Evolutionary conservation across 176 grass and related monocot species (phyloP), one percentile per base, ranked within the genome.

Genomic region (Coix lacrymajobi): DNA sequence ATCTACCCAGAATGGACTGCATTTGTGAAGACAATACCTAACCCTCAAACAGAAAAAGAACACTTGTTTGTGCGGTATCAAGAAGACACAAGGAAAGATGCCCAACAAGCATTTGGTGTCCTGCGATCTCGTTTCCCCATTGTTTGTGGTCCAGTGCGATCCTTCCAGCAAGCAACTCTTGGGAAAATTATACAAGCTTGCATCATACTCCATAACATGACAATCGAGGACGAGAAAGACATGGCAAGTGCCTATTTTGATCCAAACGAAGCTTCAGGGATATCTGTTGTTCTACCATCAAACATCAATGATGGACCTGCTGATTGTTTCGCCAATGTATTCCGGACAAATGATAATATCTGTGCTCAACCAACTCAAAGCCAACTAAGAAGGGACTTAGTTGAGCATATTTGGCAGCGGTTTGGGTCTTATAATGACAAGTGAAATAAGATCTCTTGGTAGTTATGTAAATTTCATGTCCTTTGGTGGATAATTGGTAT

Each of bases 121-220:
- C 12, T 80, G 38, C 44, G 33, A 66, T 80, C 84, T 34, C 77
- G 84, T 57, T 86, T 86, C 43, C 58, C 77, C 33, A 80, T 80
- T 38, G 77, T 80, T 71, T 7, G 43, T 73, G 77, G 77, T 16
- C 44, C 84, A 80, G 56, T 16, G 40, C 70, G 78, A 3, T 86
- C 12, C 15, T 73, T 74, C 29, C 24, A 51, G n/a, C 45, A 17
- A 73, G 34, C 13, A 41, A 56, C 77, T 80, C 84, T 80, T 20
- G 69, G 58, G 29, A 86, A 86, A 80, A 75, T 86, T 34, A 43
- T 80, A 36, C 77, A 86, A 74, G 58, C 61, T 75, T 86, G 77
- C 57, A 38, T 81, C 46, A 86, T 80, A 86, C 84, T 81, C 11
- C 84, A 86, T 56, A 86, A 86, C 22, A 80, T 86, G 77, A 30